Conservation (phyloP, 1,284 basidiomycete species). For the Ustilago vetiveriae region DNA sequence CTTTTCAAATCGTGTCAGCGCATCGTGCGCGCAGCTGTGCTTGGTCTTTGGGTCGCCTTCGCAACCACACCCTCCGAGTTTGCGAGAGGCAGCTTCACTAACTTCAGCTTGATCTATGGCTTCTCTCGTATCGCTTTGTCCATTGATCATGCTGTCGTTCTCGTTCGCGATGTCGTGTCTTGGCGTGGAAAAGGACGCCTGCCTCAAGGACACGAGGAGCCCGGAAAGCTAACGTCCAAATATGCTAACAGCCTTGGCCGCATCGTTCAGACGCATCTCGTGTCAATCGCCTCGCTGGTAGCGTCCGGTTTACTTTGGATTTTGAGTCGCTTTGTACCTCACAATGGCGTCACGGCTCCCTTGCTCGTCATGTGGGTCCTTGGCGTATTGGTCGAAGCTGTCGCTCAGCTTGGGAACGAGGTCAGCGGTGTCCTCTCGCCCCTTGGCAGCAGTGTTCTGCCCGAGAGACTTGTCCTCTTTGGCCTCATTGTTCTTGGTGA, state of each 20-base stretch:
- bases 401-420: slow-evolving; percentile 26
- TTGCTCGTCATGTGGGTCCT: slow-evolving; percentile 47
- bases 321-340: slow-evolving; percentile 19
- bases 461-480: slow-evolving; percentile 40
- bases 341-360: slow-evolving; percentile 10
- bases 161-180: slow-evolving; percentile 6
- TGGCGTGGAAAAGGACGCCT: too few relatives aligned
- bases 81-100: slow-evolving; percentile 33
- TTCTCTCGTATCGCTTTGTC: slow-evolving; percentile 29
- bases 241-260: background rate
- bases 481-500: slow-evolving; percentile 48
- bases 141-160: slow-evolving; percentile 15
- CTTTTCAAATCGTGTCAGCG: slow-evolving; percentile 30
- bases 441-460: slow-evolving; percentile 20
- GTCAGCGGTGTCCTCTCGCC: slow-evolving; percentile 18
- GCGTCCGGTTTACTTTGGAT: slow-evolving; percentile 41
- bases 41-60: slow-evolving; percentile 46
- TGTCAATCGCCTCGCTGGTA: slow-evolving; percentile 21
- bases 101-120: slow-evolving; percentile 43
- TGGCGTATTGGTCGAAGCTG: slow-evolving; percentile 25
- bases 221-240: background rate
- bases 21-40: slow-evolving; percentile 26
- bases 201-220: too few relatives aligned
- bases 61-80: slow-evolving; percentile 48
- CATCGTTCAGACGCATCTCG: slow-evolving; percentile 15